phyloP scores from a whole-genome alignment of 176 grass and related monocot species.

The Thinopyrum elongatum region DNA sequence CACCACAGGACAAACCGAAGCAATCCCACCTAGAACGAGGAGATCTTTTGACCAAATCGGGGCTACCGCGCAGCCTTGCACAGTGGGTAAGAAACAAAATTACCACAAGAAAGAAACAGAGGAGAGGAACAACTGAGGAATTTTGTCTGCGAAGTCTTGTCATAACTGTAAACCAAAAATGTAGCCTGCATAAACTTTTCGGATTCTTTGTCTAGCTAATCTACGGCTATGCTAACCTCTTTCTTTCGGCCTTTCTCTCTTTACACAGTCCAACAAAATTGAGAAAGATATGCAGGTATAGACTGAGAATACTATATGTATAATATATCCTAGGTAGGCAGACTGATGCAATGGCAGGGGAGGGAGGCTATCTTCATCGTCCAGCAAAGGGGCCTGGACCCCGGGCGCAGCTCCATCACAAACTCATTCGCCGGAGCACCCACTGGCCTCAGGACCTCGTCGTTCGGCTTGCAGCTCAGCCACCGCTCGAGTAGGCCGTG shows the following conservation, averaged over 20 bases:
- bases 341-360: not conserved
- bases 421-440: conserved; percentile 64
- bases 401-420: conserved; percentile 66
- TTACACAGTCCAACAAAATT: conserved; percentile 34
- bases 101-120: not conserved
- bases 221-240: not conserved
- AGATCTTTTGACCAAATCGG: not conserved
- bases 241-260: not conserved
- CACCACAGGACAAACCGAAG: not conserved
- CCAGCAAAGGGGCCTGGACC: not conserved
- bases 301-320: not conserved
- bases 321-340: not conserved
- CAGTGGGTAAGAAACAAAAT: not conserved
- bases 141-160: not conserved
- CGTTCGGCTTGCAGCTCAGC: conserved; percentile 33
- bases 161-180: conserved; percentile 2
- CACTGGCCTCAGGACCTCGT: conserved; percentile 20
- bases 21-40: not conserved
- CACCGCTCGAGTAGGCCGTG: conserved; percentile 56
- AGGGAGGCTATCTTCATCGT: not conserved
- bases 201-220: not conserved
- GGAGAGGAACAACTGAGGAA: not conserved
- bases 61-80: too few species aligned
- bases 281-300: not conserved
- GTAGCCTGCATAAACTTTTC: not conserved